Evolutionary conservation across 1,284 basidiomycete species (phyloP).

Genomic region (Agroathelia rolfsii): DNA sequence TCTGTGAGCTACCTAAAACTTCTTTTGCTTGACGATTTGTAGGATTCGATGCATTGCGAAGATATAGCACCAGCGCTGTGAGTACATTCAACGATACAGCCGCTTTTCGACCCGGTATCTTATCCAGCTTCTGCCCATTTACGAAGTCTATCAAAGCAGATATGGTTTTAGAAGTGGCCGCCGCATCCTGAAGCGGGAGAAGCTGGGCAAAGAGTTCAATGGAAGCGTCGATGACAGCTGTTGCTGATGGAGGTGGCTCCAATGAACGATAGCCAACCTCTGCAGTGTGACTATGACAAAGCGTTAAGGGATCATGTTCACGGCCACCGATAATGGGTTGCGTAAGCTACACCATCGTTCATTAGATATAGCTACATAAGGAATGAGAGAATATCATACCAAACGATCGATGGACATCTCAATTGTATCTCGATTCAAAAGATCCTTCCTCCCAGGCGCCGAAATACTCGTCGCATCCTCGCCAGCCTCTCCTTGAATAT

Average conservation of each 20-base stretch:
- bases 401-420: conserved; percentile 69
- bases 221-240: conserved; percentile 82
- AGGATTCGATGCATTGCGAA: conserved; percentile 49
- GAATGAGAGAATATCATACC: conserved; percentile 32
- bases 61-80: conserved; percentile 70
- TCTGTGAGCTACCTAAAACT: conserved; percentile 57
- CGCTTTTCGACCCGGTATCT: conserved; percentile 81
- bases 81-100: conserved; percentile 81
- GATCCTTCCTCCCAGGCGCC: conserved; percentile 39
- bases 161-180: conserved; percentile 59
- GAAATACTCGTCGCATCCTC: conserved; percentile 25
- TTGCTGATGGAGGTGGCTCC: conserved; percentile 70
- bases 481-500: conserved; percentile 35
- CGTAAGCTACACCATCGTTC: conserved; percentile 39
- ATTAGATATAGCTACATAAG: conserved; percentile 10
- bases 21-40: conserved; percentile 54
- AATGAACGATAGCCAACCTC: conserved; percentile 34
- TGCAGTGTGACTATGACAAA: conserved; percentile 48
- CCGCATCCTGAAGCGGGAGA: conserved; percentile 70
- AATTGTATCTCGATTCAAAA: conserved; percentile 68
- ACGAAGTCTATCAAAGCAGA: conserved; percentile 63
- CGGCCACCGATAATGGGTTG: conserved; percentile 77
- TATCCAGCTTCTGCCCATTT: conserved; percentile 75
- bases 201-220: conserved; percentile 80
- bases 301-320: conserved; percentile 78